phyloP scores from a whole-genome alignment of 768 basidiomycete species.

The Termitomyces sp. region DNA sequence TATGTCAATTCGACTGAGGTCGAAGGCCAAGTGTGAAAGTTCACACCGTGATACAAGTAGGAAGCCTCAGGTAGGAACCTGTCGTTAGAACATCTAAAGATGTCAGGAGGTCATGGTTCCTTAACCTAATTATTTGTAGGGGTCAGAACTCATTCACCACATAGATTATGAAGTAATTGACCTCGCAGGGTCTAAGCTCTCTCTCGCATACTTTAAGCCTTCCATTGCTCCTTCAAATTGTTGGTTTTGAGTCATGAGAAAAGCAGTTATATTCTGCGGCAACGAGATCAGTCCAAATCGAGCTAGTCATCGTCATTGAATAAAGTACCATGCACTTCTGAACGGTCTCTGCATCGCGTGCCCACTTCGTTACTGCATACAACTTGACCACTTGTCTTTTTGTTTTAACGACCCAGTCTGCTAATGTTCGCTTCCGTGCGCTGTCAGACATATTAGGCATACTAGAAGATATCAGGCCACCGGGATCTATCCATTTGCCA shows the following conservation, averaged over 20 bases:
- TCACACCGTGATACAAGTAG: constrained; percentile 72
- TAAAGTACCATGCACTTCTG: constrained; percentile 78
- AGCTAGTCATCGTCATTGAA: not conserved
- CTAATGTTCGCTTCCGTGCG: constrained; percentile 75
- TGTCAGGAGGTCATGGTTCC: constrained; percentile 92
- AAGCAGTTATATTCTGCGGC: constrained; percentile 78
- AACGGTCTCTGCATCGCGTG: constrained; percentile 76
- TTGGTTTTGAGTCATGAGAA: constrained; percentile 79
- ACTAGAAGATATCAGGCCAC: constrained; percentile 25
- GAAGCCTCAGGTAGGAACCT: constrained; percentile 83
- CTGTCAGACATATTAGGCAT: constrained; percentile 82
- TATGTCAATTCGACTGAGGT: constrained; percentile 7
- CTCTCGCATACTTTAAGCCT: constrained; percentile 61
- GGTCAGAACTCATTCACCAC: not conserved
- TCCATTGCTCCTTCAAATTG: constrained; percentile 74
- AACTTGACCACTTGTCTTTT: constrained; percentile 90
- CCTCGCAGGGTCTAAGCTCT: constrained; percentile 78
- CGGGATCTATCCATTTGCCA: not conserved
- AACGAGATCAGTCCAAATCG: not conserved
- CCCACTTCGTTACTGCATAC: constrained; percentile 85
- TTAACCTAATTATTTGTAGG: constrained; percentile 42
- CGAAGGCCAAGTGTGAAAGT: not conserved
- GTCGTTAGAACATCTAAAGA: constrained; percentile 86
- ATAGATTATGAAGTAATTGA: constrained; percentile 24
- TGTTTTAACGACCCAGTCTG: constrained; percentile 87